A percentile compares a stretch with the other conserved stretches of the same genome.
Evolutionary conservation across 305 asterid species (phyloP).

Genomic region (Fraxinus velutina): DNA sequence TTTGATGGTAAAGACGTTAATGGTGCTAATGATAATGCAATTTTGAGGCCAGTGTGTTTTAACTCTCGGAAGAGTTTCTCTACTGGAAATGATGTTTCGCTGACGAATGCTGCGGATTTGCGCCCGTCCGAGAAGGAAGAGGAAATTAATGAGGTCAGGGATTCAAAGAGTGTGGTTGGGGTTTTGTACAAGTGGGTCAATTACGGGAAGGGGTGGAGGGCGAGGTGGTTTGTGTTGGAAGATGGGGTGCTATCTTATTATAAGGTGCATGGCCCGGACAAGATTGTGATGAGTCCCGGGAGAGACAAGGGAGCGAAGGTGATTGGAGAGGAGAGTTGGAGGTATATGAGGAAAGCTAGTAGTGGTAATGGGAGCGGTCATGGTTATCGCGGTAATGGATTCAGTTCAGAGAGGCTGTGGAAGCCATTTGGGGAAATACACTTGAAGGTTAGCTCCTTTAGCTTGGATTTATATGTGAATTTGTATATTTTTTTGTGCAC

Average conservation of each 20-base stretch:
- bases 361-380: conserved; percentile 36
- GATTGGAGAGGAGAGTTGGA: conserved; percentile 85
- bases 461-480: conserved; percentile 7
- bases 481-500: not conserved
- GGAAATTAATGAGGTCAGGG: conserved; percentile 40
- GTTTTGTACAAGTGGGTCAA: conserved; percentile 93
- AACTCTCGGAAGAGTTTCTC: conserved; percentile 67
- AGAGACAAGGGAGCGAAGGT: conserved; percentile 75
- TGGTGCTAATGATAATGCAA: conserved; percentile 28
- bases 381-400: conserved; percentile 31
- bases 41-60: conserved; percentile 43
- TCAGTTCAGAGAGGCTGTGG: conserved; percentile 53
- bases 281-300: conserved; percentile 54
- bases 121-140: conserved; percentile 29
- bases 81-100: conserved; percentile 24
- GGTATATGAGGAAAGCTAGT: conserved; percentile 78
- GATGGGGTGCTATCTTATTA: conserved; percentile 95
- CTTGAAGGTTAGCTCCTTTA: conserved; percentile 62
- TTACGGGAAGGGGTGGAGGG: conserved; percentile 98
- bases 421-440: conserved; percentile 93
- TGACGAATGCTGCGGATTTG: conserved; percentile 29
- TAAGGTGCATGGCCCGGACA: conserved; percentile 93
- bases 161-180: conserved; percentile 60
- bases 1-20: conserved; percentile 27
- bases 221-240: conserved; percentile 91